Evolutionary conservation across 2,329 filamentous ascomycete genomes (phyloP), one percentile per base, ranked within the genome.

Genomic region (Escovopsis sp.): DNA sequence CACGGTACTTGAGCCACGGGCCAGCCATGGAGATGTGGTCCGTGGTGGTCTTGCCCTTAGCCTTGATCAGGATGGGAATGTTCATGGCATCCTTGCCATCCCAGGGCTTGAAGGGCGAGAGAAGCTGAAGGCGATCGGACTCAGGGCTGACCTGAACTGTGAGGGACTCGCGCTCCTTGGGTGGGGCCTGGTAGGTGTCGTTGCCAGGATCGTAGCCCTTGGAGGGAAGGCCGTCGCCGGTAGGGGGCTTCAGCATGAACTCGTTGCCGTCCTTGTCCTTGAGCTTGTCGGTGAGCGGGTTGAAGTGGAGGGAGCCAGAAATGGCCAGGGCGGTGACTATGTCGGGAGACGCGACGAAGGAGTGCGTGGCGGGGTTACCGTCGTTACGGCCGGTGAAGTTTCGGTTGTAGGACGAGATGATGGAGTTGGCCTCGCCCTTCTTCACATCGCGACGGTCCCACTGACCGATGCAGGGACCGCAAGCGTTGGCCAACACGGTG

Each of bases 361-460:
- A 84, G 68, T 93, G 86, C 35, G 86, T 94, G 37, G 85, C 85
- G 28, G 86, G 86, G 72, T 94, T 96, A 47, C 83, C 86, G 49
- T 94, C 87, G 61, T 96, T 96, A 57, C 90, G 85, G 47, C 88
- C 88, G 42, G 88, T 96, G 70, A 98, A 96, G 77, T 98, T 96
- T 64, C 90, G 86, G 80, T 98, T 98, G 79, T 94, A 98, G 19
- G 90, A 96, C 32, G 87, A 94, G 57, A 98, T 70, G 59, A 98
- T 98, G 6, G 86, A 92, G 77, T 98, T 98, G 52, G 86, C 68
- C 50, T 83, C 78, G 47, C 88, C 88, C 76, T 96, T 94, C 72
- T 87, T 81, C 38, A 94, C 85, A 49, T 96, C 88, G 46, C 67
- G 70, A 48, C 90, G 81, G 55, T 94, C 86, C 90, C 90, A 96